Evolutionary conservation across 192 early-diverging fungal species (phyloP).

Genomic region (Chytriomyces sp.): DNA sequence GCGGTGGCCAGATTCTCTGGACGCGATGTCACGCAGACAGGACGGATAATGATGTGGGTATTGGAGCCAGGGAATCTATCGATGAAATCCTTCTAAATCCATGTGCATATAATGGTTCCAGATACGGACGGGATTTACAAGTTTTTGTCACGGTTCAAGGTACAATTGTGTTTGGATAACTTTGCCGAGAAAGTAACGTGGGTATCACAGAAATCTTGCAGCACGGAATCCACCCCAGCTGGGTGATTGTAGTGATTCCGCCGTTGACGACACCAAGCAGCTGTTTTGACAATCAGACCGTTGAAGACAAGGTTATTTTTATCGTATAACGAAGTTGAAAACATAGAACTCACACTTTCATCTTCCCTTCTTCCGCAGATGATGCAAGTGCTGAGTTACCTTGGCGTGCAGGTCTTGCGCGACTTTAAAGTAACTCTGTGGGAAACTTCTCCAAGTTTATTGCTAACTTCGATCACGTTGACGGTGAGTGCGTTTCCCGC

Average conservation of each 20-base stretch:
- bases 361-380: neutral
- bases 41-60: conserved; percentile 2
- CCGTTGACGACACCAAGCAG: conserved; percentile 31
- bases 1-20: conserved; percentile 8
- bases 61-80: neutral
- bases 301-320: conserved; percentile 38
- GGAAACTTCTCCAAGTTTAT: conserved; percentile 28
- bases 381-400: conserved; percentile 30
- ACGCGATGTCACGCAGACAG: conserved; percentile 13
- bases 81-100: neutral
- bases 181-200: neutral
- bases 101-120: conserved; percentile 7
- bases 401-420: conserved; percentile 45
- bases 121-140: conserved; percentile 55
- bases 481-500: neutral
- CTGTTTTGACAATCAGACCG: conserved; percentile 42
- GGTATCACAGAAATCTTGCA: conserved; percentile 13
- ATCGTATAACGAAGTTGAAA: neutral
- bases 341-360: neutral
- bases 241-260: conserved; percentile 45
- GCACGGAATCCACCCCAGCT: conserved; percentile 21
- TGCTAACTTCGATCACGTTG: conserved; percentile 13
- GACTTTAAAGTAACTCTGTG: conserved; percentile 39
- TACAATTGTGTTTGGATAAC: conserved; percentile 19
- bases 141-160: conserved; percentile 52